Conservation (phyloP, 2,329 filamentous ascomycete genomes). For the Colletotrichum cordylinicola region DNA sequence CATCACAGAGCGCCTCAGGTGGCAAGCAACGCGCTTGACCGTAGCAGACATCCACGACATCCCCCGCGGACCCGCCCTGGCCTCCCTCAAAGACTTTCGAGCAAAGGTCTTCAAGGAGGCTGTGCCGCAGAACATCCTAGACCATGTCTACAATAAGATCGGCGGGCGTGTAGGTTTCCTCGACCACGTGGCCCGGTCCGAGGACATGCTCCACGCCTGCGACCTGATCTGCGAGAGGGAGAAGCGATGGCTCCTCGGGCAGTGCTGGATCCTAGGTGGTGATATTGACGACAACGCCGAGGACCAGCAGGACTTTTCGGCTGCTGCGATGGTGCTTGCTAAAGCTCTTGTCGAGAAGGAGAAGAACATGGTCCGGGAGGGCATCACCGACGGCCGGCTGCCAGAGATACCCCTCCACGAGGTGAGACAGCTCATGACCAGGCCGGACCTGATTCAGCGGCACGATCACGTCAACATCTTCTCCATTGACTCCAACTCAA, state of each 20-base stretch:
- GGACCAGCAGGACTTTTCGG: slow-evolving; percentile 91
- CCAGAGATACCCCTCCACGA: slow-evolving; percentile 68
- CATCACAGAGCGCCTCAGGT: slow-evolving; percentile 95
- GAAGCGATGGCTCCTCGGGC: slow-evolving; percentile 78
- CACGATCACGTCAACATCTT: slow-evolving; percentile 96
- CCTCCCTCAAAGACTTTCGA: slow-evolving; percentile 80
- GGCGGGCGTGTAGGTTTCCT: slow-evolving; percentile 89
- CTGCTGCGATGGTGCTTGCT: slow-evolving; percentile 94
- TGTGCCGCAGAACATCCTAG: slow-evolving; percentile 60
- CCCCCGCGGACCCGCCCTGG: slow-evolving; percentile 76
- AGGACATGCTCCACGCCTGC: slow-evolving; percentile 81
- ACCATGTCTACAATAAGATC: slow-evolving; percentile 83
- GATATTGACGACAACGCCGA: slow-evolving; percentile 97
- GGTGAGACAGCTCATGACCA: slow-evolving; percentile 91
- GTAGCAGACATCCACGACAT: slow-evolving; percentile 87
- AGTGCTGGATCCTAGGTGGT: slow-evolving; percentile 74
- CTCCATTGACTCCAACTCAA: slow-evolving; percentile 87
- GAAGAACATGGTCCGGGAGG: slow-evolving; percentile 50
- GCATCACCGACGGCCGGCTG: slow-evolving; percentile 2
- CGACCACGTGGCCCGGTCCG: slow-evolving; percentile 85
- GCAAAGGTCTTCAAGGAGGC: slow-evolving; percentile 75
- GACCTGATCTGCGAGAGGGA: slow-evolving; percentile 73
- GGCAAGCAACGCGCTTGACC: slow-evolving; percentile 92
- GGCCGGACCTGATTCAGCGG: slow-evolving; percentile 89
- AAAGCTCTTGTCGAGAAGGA: slow-evolving; percentile 86